These are phyloP conservation scores for Phaffia australis DNA, from an alignment of 768 basidiomycete species.

Conservation along the genomic window DNA sequence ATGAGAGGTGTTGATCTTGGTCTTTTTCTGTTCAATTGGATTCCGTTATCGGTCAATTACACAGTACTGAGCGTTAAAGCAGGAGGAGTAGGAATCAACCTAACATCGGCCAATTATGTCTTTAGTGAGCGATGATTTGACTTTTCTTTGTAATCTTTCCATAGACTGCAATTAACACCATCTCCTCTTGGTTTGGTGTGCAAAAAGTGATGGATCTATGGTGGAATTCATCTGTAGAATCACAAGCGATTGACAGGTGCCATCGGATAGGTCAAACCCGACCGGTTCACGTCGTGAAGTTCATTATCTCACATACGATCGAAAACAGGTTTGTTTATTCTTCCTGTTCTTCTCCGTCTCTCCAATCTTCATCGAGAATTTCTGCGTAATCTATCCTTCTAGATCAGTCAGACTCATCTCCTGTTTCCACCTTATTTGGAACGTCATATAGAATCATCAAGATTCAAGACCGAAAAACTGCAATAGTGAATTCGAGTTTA, in stretches of 20 bases:
- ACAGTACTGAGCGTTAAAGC: conserved; percentile 6
- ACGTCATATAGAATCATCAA: conserved; percentile 68
- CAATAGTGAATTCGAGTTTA: conserved; percentile 68
- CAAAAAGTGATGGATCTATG: conserved; percentile 27
- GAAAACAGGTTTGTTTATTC: neutral
- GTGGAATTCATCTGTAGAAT: conserved; percentile 45
- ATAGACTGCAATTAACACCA: no score
- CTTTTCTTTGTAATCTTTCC: neutral
- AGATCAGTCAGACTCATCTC: conserved; percentile 6
- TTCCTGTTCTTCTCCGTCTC: conserved; percentile 44
- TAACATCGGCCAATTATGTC: conserved; percentile 25
- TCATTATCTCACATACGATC: conserved; percentile 46
- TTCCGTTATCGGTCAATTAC: conserved; percentile 14
- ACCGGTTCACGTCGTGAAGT: conserved; percentile 72
- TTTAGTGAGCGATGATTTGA: neutral
- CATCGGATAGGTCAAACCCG: conserved; percentile 75
- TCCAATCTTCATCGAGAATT: conserved; percentile 16
- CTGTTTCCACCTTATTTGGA: conserved; percentile 38
- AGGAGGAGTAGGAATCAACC: conserved; percentile 26
- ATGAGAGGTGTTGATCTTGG: neutral
- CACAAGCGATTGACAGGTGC: conserved; percentile 74
- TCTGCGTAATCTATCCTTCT: no score
- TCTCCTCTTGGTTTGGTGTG: no score
- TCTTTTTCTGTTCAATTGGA: neutral
- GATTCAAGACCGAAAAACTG: conserved; percentile 77